Evolutionary conservation across 1,139 yeast species (phyloP).

Genomic region (Tardiomyces blankii): DNA sequence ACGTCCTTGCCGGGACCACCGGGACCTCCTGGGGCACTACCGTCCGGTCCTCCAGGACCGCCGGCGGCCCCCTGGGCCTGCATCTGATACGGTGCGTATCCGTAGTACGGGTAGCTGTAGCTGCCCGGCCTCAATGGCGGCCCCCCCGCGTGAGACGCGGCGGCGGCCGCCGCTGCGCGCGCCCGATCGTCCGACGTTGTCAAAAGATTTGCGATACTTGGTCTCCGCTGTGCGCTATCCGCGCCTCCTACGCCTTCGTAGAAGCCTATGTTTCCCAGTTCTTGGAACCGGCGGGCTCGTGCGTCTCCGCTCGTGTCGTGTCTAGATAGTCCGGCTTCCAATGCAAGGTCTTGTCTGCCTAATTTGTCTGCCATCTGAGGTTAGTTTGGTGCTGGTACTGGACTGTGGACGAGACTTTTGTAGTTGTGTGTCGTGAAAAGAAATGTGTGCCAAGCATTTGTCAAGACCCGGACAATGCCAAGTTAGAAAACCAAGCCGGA

Average conservation of each 20-base stretch:
- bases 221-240: not conserved
- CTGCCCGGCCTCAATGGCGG: not conserved
- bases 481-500: too few relatives aligned
- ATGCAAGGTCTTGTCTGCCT: too few relatives aligned
- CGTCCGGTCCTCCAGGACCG: not conserved
- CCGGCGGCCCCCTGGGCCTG: not conserved
- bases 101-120: not conserved
- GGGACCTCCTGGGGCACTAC: not conserved
- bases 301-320: not conserved
- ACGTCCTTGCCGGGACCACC: not conserved
- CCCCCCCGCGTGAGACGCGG: not conserved
- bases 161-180: not conserved
- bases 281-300: not conserved
- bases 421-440: too few relatives aligned
- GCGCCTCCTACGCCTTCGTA: constrained; percentile 1
- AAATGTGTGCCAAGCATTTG: too few relatives aligned
- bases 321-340: too few relatives aligned
- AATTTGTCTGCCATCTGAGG: too few relatives aligned
- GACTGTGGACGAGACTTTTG: too few relatives aligned
- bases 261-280: not conserved
- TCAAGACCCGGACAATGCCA: too few relatives aligned
- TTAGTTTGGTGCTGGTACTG: too few relatives aligned
- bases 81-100: not conserved
- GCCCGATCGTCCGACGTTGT: not conserved
- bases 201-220: not conserved